Percentiles rank a stretch among this genome's conserved stretches.
Evolutionary conservation across 1,139 yeast genomes (phyloP).

Genomic region (Candida sp.): DNA sequence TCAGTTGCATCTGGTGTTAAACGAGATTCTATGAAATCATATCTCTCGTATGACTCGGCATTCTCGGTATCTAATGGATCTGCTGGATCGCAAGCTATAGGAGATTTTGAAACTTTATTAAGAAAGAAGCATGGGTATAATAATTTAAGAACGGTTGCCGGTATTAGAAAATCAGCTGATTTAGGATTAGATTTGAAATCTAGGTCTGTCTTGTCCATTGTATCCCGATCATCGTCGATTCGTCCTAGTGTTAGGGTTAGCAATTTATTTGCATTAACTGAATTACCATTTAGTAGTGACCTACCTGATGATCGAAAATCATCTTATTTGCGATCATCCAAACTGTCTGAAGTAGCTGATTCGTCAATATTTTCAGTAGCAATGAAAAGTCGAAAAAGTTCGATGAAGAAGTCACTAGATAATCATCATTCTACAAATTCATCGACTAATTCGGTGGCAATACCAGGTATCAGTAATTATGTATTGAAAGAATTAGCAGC

Average conservation of each 20-base stretch:
- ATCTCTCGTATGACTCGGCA: constrained; percentile 55
- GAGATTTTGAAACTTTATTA: constrained; percentile 17
- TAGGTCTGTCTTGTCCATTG: constrained; percentile 17
- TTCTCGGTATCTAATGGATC: constrained; percentile 36
- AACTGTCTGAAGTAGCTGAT: constrained; percentile 22
- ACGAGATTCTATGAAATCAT: constrained; percentile 45
- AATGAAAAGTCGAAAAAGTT: constrained; percentile 17
- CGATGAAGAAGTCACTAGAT: constrained; percentile 15
- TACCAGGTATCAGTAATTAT: constrained; percentile 61
- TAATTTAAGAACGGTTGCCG: constrained; percentile 29
- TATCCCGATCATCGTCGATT: constrained; percentile 22
- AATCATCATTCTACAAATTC: constrained; percentile 9
- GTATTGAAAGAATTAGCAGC: constrained; percentile 73
- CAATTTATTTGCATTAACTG: constrained; percentile 38
- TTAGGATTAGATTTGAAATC: constrained; percentile 18
- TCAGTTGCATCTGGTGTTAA: constrained; percentile 25
- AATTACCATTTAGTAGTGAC: constrained; percentile 37
- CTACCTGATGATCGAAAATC: constrained; percentile 12
- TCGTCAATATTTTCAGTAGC: constrained; percentile 38
- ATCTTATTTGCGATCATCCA: constrained; percentile 15
- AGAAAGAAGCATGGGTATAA: constrained; percentile 37
- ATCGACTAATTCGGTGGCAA: constrained; percentile 37
- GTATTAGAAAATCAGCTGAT: constrained; percentile 19
- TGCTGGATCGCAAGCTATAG: constrained; percentile 9
- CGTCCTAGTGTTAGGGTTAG: constrained; percentile 35